phyloP scores from a whole-genome alignment of 1,139 yeast genomes.

The Hanseniaspora uvarum region DNA sequence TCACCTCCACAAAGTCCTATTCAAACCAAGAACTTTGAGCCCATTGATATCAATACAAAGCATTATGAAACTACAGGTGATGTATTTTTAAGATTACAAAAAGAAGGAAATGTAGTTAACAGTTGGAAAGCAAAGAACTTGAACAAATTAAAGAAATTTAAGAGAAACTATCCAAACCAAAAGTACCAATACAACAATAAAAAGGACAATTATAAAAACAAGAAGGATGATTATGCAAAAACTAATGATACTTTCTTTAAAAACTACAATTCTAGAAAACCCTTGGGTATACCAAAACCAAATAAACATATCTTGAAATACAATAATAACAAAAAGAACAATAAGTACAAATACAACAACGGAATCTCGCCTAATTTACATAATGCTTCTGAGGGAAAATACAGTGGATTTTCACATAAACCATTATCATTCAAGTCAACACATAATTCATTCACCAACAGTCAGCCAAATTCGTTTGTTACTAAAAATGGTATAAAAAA shows the following conservation, averaged over 20 bases:
- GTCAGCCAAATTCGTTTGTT: slow-evolving; percentile 5
- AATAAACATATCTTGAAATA: slow-evolving; percentile 33
- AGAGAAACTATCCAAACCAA: slow-evolving; percentile 1
- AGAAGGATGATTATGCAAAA: neutral
- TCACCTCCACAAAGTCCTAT: slow-evolving; percentile 1
- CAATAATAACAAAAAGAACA: slow-evolving; percentile 30
- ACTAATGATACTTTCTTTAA: slow-evolving; percentile 30
- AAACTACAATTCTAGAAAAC: slow-evolving; percentile 46
- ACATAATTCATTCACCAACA: neutral
- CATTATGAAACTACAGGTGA: slow-evolving; percentile 15
- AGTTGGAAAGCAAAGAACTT: slow-evolving; percentile 11
- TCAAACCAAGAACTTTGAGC: neutral
- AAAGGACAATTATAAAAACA: slow-evolving; percentile 19
- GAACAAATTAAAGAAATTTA: slow-evolving; percentile 8
- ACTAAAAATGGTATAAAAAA: slow-evolving; percentile 8
- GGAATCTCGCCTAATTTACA: neutral
- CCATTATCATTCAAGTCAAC: slow-evolving; percentile 10
- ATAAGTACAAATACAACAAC: slow-evolving; percentile 20
- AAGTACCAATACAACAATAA: slow-evolving; percentile 1
- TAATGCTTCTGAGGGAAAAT: slow-evolving; percentile 1
- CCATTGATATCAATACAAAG: slow-evolving; percentile 10
- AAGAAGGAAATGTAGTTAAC: slow-evolving; percentile 2
- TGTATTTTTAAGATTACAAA: slow-evolving; percentile 10
- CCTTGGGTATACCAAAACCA: slow-evolving; percentile 54
- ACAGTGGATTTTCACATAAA: neutral